A percentile compares a stretch with the other conserved stretches of the same genome.
phyloP scores from a whole-genome alignment of 2,329 filamentous ascomycete genomes.

The Talaromyces funiculosus region DNA sequence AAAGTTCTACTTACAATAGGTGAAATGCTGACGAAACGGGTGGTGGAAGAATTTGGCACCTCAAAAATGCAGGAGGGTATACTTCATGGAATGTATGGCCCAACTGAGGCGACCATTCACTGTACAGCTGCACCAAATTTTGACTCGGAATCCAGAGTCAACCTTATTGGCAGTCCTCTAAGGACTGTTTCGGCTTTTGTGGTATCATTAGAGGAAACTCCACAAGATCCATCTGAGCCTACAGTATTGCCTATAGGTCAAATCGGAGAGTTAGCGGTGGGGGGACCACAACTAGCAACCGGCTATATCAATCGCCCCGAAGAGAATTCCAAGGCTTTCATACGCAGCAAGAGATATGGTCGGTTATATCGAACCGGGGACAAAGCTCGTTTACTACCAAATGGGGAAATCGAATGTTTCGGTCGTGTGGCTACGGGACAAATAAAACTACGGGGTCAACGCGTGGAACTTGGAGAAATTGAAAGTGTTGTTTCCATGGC shows the following conservation, averaged over 20 bases:
- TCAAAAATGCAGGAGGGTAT: conserved; percentile 52
- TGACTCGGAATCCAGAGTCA: conserved; percentile 49
- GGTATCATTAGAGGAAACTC: conserved; percentile 44
- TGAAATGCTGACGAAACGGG: conserved; percentile 77
- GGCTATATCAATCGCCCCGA: conserved; percentile 77
- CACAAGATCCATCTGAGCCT: conserved; percentile 27
- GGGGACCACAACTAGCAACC: conserved; percentile 70
- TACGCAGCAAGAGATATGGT: conserved; percentile 60
- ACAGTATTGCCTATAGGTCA: conserved; percentile 60
- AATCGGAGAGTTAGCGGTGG: conserved; percentile 73
- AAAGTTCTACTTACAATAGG: conserved; percentile 77
- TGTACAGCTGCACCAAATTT: conserved; percentile 71
- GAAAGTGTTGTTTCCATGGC: conserved; percentile 63
- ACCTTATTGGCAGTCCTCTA: conserved; percentile 71
- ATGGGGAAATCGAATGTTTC: conserved; percentile 73
- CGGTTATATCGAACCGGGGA: conserved; percentile 80
- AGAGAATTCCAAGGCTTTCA: conserved; percentile 66
- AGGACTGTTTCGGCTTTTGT: conserved; percentile 76
- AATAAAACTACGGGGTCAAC: conserved; percentile 79
- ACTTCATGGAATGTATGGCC: conserved; percentile 89
- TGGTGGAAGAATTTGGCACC: conserved; percentile 74
- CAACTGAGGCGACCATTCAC: conserved; percentile 87
- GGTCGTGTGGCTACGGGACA: conserved; percentile 76
- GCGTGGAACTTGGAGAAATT: conserved; percentile 73
- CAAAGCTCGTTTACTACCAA: conserved; percentile 61